Evolutionary conservation across 1,284 basidiomycete genomes (phyloP).

Genomic region (Moesziomyces aphidis): DNA sequence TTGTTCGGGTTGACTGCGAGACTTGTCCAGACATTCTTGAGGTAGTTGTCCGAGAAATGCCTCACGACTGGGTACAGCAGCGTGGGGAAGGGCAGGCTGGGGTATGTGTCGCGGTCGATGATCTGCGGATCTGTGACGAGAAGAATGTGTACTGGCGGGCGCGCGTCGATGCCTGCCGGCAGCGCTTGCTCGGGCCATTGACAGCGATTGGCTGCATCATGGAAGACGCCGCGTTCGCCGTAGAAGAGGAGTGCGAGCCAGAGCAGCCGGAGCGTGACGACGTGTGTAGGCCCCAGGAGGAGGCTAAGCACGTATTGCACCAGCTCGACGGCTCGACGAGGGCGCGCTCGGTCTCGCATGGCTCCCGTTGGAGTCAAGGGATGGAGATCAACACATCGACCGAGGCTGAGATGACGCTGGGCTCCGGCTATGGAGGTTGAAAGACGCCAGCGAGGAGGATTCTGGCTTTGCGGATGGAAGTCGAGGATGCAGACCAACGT

Average conservation of each 20-base stretch:
- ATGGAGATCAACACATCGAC: not conserved
- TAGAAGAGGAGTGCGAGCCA: conserved; percentile 43
- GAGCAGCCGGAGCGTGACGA: conserved; percentile 24
- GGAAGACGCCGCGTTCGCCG: conserved; percentile 33
- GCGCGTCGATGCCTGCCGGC: conserved; percentile 5
- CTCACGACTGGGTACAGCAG: conserved; percentile 31
- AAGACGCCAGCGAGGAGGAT: not conserved
- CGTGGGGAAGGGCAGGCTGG: conserved; percentile 17
- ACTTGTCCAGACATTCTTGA: conserved; percentile 43
- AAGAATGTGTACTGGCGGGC: conserved; percentile 26
- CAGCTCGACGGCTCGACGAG: conserved; percentile 4
- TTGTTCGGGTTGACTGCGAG: conserved; percentile 41
- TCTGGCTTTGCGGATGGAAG: too few species aligned
- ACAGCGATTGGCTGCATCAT: conserved; percentile 33
- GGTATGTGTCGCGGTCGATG: conserved; percentile 43
- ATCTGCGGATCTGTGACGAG: conserved; percentile 50
- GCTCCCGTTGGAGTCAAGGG: not conserved
- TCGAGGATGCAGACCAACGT: not conserved
- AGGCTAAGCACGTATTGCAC: conserved; percentile 14
- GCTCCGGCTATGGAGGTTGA: not conserved
- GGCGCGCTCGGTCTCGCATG: conserved; percentile 14
- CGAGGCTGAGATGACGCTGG: not conserved
- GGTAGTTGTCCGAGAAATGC: conserved; percentile 49
- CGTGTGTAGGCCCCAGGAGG: conserved; percentile 19
- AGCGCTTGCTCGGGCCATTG: conserved; percentile 24